A percentile compares a stretch with the other conserved stretches of the same genome.
Conservation (phyloP, 345 rosid species). For the Kandelia obovata region DNA sequence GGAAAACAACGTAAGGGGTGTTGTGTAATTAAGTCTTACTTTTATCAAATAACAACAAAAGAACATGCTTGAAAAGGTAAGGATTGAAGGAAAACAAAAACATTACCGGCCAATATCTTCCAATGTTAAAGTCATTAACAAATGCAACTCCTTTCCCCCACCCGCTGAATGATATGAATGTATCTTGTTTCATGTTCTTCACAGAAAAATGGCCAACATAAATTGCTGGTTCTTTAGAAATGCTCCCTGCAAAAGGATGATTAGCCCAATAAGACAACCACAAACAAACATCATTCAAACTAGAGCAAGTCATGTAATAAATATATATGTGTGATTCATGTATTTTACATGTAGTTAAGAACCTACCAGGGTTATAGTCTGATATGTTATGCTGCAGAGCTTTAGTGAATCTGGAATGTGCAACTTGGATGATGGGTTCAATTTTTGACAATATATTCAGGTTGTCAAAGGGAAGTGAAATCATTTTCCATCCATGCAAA, state of each 20-base stretch:
- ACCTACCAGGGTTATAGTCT: slow-evolving; percentile 37
- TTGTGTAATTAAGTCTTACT: too few relatives aligned
- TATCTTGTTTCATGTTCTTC: slow-evolving; percentile 47
- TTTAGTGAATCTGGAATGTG: slow-evolving; percentile 23
- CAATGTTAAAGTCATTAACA: slow-evolving; percentile 73
- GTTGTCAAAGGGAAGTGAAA: slow-evolving; percentile 65
- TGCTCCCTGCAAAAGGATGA: slow-evolving; percentile 37
- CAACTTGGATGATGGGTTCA: slow-evolving; percentile 33
- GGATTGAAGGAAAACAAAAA: not conserved
- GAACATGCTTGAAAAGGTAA: not conserved
- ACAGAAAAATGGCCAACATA: slow-evolving; percentile 59
- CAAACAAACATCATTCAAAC: not conserved
- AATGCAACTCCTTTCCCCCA: slow-evolving; percentile 87
- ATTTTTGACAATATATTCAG: slow-evolving; percentile 49
- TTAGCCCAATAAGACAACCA: not conserved
- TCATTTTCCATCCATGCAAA: slow-evolving; percentile 79
- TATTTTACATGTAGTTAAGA: not conserved
- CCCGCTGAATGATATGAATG: slow-evolving; percentile 70
- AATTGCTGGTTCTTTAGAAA: slow-evolving; percentile 56
- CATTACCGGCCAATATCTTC: slow-evolving; percentile 93
- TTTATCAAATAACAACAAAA: too few relatives aligned
- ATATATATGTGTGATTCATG: not conserved
- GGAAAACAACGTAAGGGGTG: too few relatives aligned
- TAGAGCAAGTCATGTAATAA: not conserved
- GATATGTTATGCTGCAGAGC: slow-evolving; percentile 21